Percentiles rank a stretch among this genome's conserved stretches.
These are phyloP conservation scores for Chlorella sorokiniana DNA, from an alignment of 139 green algal genomes.

Conservation along the genomic window DNA sequence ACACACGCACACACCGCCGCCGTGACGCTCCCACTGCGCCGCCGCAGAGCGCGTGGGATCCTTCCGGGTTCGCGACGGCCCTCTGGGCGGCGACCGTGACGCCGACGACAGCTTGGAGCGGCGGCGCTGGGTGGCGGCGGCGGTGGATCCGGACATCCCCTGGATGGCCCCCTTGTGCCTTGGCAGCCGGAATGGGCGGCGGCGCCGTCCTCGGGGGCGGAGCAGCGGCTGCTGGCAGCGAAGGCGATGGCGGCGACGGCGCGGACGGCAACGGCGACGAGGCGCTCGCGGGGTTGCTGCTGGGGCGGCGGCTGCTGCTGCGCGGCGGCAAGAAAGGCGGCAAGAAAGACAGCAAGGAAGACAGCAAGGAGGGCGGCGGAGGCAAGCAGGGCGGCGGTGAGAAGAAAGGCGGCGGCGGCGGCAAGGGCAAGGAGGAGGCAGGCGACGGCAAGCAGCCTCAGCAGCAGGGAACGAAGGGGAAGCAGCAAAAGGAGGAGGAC, in stretches of 20 bases:
- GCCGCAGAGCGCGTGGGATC: slow-evolving; percentile 19
- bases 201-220: not conserved
- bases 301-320: too few relatives aligned
- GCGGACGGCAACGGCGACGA: not conserved
- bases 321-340: not conserved
- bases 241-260: too few relatives aligned
- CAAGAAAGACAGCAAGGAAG: not conserved
- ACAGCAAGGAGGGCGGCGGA: not conserved
- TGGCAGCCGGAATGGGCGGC: not conserved
- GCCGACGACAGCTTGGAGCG: not conserved
- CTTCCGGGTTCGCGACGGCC: slow-evolving; percentile 4
- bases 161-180: slow-evolving; percentile 20
- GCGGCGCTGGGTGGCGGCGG: not conserved
- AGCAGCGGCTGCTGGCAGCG: not conserved
- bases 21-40: too few relatives aligned
- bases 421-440: not conserved
- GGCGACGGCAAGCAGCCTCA: not conserved
- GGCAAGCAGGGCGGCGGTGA: not conserved
- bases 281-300: too few relatives aligned
- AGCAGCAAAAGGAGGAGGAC: not conserved
- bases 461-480: not conserved
- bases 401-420: not conserved
- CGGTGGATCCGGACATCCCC: not conserved
- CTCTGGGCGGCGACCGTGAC: not conserved
- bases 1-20: not conserved